Percentiles rank a stretch among this genome's conserved stretches.
Evolutionary conservation across 2,329 filamentous ascomycete species (phyloP).

Genomic region (Cercospora sp.): DNA sequence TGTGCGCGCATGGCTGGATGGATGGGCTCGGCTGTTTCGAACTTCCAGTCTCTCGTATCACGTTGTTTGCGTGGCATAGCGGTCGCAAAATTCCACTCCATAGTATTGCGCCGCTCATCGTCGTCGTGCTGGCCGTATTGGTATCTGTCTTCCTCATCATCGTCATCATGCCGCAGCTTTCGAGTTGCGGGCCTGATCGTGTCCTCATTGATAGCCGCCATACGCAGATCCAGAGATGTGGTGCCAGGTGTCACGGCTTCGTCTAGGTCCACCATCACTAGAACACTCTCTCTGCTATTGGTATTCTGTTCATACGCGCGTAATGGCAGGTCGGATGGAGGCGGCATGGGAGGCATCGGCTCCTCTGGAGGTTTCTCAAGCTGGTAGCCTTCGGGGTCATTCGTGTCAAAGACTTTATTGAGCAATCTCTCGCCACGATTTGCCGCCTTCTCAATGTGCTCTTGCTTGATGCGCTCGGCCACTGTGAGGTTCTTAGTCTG

Average conservation of each 20-base stretch:
- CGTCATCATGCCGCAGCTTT: conserved; percentile 37
- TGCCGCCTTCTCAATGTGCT: conserved; percentile 59
- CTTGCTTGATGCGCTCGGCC: conserved; percentile 45
- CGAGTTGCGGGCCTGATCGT: conserved; percentile 23
- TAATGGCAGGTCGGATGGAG: conserved; percentile 56
- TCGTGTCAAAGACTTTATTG: conserved; percentile 58
- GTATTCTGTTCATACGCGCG: conserved; percentile 40
- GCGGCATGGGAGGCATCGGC: conserved; percentile 28
- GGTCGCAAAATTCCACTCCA: conserved; percentile 58
- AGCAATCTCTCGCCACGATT: conserved; percentile 58
- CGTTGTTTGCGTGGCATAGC: conserved; percentile 38
- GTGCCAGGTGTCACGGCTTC: conserved; percentile 51
- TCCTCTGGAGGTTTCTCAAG: conserved; percentile 46
- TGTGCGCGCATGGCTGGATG: conserved; percentile 34
- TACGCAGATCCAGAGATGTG: conserved; percentile 49
- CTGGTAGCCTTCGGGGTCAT: conserved; percentile 56
- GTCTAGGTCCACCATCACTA: conserved; percentile 61
- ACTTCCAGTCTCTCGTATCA: conserved; percentile 51
- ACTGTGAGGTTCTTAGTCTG: conserved; percentile 27
- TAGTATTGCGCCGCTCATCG: conserved; percentile 45
- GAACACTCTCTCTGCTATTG: conserved; percentile 50
- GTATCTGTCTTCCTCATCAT: conserved; percentile 41
- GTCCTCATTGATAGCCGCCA: conserved; percentile 28
- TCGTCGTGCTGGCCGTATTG: conserved; percentile 39
- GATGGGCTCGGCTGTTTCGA: conserved; percentile 42